phyloP scores from a whole-genome alignment of 495 filamentous ascomycete genomes.

The Neurospora africana region DNA sequence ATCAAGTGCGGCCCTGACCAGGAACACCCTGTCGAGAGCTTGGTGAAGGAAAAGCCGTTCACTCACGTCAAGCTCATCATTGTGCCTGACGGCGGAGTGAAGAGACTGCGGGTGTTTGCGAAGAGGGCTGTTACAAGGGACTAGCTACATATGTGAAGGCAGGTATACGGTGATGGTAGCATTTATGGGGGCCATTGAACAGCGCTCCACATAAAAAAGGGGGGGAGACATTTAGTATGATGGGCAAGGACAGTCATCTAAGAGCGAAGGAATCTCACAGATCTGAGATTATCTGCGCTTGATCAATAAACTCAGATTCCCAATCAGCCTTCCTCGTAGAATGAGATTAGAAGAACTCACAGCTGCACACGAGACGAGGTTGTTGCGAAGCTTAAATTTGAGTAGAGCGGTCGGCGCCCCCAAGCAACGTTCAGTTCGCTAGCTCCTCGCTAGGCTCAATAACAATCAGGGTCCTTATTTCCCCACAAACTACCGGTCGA shows the following conservation, averaged over 20 bases:
- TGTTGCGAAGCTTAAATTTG: background rate
- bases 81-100: conserved; percentile 85
- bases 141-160: background rate
- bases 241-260: background rate
- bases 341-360: background rate
- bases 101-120: conserved; percentile 73
- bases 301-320: background rate
- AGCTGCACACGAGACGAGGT: background rate
- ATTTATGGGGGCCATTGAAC: background rate
- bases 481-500: background rate
- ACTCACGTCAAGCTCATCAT: conserved; percentile 83
- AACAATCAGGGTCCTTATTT: background rate
- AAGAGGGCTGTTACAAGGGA: conserved; percentile 39
- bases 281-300: background rate
- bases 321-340: background rate
- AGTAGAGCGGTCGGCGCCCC: background rate
- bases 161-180: background rate
- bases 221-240: background rate
- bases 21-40: conserved; percentile 60
- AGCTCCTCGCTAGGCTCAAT: background rate
- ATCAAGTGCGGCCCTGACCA: conserved; percentile 68
- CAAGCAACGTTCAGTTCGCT: background rate
- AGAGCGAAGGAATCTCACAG: background rate
- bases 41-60: conserved; percentile 46
- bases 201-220: background rate